These are phyloP conservation scores for Zymoseptoria crescenta DNA, from an alignment of 2,329 filamentous ascomycete species.

Conservation along the genomic window DNA sequence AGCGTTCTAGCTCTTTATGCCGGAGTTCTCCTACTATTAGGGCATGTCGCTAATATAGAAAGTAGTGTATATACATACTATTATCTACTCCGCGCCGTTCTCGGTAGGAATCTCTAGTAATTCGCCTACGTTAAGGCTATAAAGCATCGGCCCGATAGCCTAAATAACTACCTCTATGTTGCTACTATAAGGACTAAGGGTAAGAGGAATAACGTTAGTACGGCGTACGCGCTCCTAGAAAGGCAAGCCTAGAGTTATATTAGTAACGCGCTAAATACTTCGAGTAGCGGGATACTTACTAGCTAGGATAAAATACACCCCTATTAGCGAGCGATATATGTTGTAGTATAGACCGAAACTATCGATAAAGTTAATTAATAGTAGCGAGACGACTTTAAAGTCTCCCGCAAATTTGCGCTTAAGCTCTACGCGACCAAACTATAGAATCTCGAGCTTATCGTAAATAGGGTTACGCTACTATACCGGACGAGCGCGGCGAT, in stretches of 20 bases:
- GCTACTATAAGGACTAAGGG: neutral
- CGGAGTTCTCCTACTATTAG: neutral
- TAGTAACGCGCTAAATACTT: neutral
- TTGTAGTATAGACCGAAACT: neutral
- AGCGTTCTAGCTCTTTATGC: neutral
- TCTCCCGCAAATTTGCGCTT: neutral
- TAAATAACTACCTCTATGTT: neutral
- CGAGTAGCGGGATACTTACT: too few species aligned
- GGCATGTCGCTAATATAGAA: conserved; percentile 1
- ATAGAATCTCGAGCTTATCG: neutral
- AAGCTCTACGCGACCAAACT: neutral
- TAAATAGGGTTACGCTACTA: neutral
- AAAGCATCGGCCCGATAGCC: neutral
- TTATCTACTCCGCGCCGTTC: neutral
- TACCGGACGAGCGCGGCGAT: neutral
- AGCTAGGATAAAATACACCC: neutral
- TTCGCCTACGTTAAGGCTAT: neutral
- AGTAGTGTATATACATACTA: neutral
- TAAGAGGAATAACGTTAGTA: neutral
- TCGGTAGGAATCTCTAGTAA: neutral
- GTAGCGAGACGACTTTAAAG: neutral
- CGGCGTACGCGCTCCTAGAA: neutral
- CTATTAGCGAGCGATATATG: conserved; percentile 1
- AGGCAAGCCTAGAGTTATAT: neutral
- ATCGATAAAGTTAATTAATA: neutral